These are phyloP conservation scores for Pezicula carpinea DNA, from an alignment of 2,329 filamentous ascomycete species.

Conservation along the genomic window DNA sequence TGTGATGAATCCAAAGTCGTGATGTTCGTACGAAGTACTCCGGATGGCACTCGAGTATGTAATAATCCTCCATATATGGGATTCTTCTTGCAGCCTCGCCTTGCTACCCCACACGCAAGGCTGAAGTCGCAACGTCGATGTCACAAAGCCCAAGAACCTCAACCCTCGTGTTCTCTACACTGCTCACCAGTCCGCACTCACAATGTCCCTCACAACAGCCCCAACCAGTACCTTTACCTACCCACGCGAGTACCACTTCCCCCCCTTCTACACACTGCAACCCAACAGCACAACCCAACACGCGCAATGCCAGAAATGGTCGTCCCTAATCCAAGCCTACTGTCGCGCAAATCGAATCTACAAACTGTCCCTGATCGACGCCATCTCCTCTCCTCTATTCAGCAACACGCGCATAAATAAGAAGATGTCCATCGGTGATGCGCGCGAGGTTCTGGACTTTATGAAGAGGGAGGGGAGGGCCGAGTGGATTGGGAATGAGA, in stretches of 20 bases:
- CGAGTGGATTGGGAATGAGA: constrained; percentile 59
- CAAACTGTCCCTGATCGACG: constrained; percentile 63
- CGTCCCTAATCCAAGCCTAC: constrained; percentile 78
- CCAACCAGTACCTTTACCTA: constrained; percentile 40
- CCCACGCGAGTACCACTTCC: constrained; percentile 68
- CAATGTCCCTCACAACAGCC: background rate
- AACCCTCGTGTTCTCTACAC: too few relatives aligned
- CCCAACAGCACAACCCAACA: constrained; percentile 68
- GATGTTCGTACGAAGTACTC: too few relatives aligned
- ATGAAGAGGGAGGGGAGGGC: constrained; percentile 56
- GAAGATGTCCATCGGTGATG: constrained; percentile 44
- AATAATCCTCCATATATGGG: too few relatives aligned
- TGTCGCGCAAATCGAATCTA: constrained; percentile 73
- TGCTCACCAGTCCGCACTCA: background rate
- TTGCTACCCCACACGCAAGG: too few relatives aligned
- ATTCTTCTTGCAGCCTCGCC: too few relatives aligned
- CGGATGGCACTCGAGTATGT: too few relatives aligned
- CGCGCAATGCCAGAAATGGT: constrained; percentile 81
- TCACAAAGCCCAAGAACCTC: too few relatives aligned
- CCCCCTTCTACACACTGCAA: constrained; percentile 81
- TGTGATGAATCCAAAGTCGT: too few relatives aligned
- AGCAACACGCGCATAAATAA: constrained; percentile 50
- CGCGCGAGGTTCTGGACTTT: constrained; percentile 53
- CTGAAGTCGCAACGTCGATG: too few relatives aligned
- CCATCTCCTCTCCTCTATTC: constrained; percentile 54